A percentile compares a stretch with the other conserved stretches of the same genome.
These are phyloP conservation scores for Auricularia auricula-judae DNA, from an alignment of 768 basidiomycete genomes.

Conservation along the genomic window DNA sequence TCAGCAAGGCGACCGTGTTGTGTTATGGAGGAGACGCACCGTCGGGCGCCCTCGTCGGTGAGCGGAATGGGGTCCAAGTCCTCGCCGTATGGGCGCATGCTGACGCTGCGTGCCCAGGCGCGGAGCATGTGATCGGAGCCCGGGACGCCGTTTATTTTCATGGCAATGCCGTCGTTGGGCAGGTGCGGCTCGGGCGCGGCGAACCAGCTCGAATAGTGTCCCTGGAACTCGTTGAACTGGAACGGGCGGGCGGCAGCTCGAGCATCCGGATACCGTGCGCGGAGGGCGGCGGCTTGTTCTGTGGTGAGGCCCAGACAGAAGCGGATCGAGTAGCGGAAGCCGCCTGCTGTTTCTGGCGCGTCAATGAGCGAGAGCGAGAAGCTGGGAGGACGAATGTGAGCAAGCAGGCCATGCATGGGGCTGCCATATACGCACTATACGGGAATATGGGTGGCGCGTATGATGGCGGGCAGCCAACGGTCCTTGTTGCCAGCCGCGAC, in stretches of 20 bases:
- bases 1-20: not conserved
- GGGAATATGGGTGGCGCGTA: not conserved
- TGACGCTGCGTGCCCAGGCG: not conserved
- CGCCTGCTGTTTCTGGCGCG: not conserved
- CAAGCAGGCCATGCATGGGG: not conserved
- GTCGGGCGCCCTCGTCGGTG: not conserved
- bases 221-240: conserved; percentile 1
- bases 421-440: not conserved
- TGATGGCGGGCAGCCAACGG: not conserved
- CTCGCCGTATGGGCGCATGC: not conserved
- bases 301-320: not conserved
- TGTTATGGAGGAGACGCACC: not conserved
- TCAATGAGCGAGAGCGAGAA: not conserved
- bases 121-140: not conserved
- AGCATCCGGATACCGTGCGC: not conserved
- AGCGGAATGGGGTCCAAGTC: not conserved
- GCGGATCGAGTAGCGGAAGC: not conserved
- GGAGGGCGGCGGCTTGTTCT: not conserved
- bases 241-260: not conserved
- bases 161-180: not conserved
- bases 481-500: not conserved
- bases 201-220: not conserved
- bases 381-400: not conserved
- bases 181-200: not conserved
- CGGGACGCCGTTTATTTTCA: not conserved